phyloP scores from a whole-genome alignment of 768 basidiomycete genomes.

The Coprinopsis cinerea region DNA sequence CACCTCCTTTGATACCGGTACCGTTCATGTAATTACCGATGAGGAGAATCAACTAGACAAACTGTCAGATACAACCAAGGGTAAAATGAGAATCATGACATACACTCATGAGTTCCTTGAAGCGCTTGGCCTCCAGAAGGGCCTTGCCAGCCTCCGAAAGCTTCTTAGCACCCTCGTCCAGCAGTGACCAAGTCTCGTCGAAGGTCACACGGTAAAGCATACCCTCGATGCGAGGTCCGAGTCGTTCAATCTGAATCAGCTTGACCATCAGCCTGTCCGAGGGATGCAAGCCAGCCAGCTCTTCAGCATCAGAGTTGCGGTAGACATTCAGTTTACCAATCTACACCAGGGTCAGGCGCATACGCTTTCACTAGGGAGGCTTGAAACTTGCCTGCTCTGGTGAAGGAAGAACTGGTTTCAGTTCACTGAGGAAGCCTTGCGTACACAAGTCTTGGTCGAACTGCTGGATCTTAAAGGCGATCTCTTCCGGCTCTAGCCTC shows the following conservation, averaged over 20 bases:
- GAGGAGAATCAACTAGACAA: slow-evolving; percentile 73
- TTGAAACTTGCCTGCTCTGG: slow-evolving; percentile 68
- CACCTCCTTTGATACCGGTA: slow-evolving; percentile 91
- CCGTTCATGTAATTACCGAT: slow-evolving; percentile 99
- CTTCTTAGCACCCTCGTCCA: slow-evolving; percentile 84
- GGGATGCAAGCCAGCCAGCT: slow-evolving; percentile 83
- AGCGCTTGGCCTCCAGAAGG: slow-evolving; percentile 74
- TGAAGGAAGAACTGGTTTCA: slow-evolving; percentile 83
- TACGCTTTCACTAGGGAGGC: background rate
- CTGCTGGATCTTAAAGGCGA: slow-evolving; percentile 75
- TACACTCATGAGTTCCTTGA: slow-evolving; percentile 88
- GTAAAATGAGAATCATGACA: slow-evolving; percentile 15
- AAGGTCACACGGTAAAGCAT: slow-evolving; percentile 92
- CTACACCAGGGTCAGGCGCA: slow-evolving; percentile 26
- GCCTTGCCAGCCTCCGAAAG: slow-evolving; percentile 76
- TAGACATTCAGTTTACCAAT: slow-evolving; percentile 88
- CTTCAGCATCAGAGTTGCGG: slow-evolving; percentile 78
- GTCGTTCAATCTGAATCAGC: slow-evolving; percentile 87
- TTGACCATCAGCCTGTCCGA: slow-evolving; percentile 97
- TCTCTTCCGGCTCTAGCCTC: slow-evolving; percentile 79
- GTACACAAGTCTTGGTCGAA: slow-evolving; percentile 87
- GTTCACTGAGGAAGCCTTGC: slow-evolving; percentile 82
- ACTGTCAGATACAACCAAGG: background rate
- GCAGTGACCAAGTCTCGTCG: slow-evolving; percentile 74
- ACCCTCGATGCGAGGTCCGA: slow-evolving; percentile 85